Evolutionary conservation across 2,329 filamentous ascomycete species (phyloP).

Genomic region (Cytospora schulzeri): DNA sequence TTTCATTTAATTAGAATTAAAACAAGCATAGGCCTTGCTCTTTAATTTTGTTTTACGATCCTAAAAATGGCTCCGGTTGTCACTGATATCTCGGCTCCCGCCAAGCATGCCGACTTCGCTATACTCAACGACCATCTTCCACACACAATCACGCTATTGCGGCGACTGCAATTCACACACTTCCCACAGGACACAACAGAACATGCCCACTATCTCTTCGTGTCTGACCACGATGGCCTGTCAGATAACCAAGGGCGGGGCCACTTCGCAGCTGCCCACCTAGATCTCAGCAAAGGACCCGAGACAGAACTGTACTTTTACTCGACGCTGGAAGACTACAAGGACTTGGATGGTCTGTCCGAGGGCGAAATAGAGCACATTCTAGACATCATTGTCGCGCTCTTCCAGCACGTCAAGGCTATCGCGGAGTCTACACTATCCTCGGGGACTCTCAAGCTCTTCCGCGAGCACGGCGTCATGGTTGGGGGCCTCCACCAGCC

Average conservation of each 20-base stretch:
- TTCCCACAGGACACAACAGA: conserved; percentile 44
- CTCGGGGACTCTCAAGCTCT: conserved; percentile 22
- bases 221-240: conserved; percentile 28
- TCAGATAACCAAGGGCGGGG: not conserved
- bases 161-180: conserved; percentile 63
- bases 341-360: conserved; percentile 8
- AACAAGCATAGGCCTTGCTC: not conserved
- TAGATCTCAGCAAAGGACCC: conserved; percentile 61
- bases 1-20: not conserved
- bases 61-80: conserved; percentile 23
- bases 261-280: conserved; percentile 58
- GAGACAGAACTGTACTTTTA: conserved; percentile 70
- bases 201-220: conserved; percentile 47
- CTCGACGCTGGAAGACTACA: conserved; percentile 49
- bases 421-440: conserved; percentile 33
- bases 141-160: conserved; percentile 59
- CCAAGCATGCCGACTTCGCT: conserved; percentile 41
- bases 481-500: conserved; percentile 39
- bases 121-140: conserved; percentile 57
- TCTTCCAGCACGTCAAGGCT: conserved; percentile 33
- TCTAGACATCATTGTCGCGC: conserved; percentile 35
- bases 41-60: not conserved
- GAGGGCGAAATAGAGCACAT: conserved; percentile 37
- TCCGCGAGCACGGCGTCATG: conserved; percentile 39
- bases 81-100: conserved; percentile 29